These are phyloP conservation scores for Bipolaris oryzae DNA, from an alignment of 2,329 filamentous ascomycete genomes.

Conservation along the genomic window DNA sequence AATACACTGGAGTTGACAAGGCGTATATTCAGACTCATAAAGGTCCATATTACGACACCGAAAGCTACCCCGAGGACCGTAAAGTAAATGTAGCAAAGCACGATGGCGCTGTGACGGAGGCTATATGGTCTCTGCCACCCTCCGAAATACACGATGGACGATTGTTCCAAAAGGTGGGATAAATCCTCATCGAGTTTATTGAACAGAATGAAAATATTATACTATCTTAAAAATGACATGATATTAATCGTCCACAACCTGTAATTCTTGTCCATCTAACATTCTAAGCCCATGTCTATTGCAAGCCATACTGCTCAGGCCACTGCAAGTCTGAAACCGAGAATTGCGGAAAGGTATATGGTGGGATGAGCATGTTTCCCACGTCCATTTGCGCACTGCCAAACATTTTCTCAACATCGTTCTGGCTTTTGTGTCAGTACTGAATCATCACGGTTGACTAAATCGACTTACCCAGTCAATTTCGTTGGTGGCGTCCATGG, in stretches of 20 bases:
- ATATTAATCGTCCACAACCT: background rate
- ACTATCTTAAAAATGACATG: background rate
- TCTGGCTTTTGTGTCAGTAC: conserved; percentile 38
- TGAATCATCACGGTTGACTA: background rate
- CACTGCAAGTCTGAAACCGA: conserved; percentile 33
- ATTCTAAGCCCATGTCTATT: background rate
- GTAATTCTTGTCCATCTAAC: background rate
- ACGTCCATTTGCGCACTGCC: conserved; percentile 37
- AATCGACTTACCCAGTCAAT: conserved; percentile 68
- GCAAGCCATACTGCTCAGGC: conserved; percentile 5
- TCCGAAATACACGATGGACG: conserved; percentile 3
- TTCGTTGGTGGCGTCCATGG: conserved; percentile 50
- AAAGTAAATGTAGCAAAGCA: background rate
- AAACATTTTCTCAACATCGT: conserved; percentile 56
- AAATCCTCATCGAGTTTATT: background rate
- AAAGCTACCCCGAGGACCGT: background rate
- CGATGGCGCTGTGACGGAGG: too few relatives aligned
- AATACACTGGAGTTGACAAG: background rate
- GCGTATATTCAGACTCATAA: background rate
- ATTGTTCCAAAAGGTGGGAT: conserved; percentile 7
- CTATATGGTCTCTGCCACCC: background rate
- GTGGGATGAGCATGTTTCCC: conserved; percentile 42
- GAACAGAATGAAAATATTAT: background rate
- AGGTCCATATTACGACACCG: too few relatives aligned
- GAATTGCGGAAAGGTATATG: conserved; percentile 44